Conservation (phyloP, 352 stramenopile genomes). For the Stephanocyclus meneghinianus region DNA sequence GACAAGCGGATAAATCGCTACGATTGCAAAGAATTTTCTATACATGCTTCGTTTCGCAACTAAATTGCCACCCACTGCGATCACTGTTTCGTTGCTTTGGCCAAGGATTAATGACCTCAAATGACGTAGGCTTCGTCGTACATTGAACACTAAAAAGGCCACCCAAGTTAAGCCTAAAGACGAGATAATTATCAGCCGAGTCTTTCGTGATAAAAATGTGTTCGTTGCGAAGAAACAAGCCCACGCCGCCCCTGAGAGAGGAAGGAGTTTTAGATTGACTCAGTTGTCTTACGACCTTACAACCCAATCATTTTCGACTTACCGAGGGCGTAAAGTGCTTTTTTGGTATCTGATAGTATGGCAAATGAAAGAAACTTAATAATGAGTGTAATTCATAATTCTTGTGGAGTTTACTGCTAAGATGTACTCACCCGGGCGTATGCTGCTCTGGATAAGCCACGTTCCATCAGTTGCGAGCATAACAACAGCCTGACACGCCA, state of each 20-base stretch:
- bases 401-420: neutral
- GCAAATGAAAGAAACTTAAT: neutral
- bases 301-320: neutral
- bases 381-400: neutral
- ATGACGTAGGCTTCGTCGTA: slow-evolving; percentile 30
- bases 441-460: slow-evolving; percentile 45
- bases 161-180: slow-evolving; percentile 28
- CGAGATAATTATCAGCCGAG: slow-evolving; percentile 8
- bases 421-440: slow-evolving; percentile 17
- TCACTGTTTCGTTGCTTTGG: slow-evolving; percentile 34
- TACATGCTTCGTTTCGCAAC: slow-evolving; percentile 43
- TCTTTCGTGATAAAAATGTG: slow-evolving; percentile 15
- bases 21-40: slow-evolving; percentile 34
- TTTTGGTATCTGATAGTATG: slow-evolving; percentile 17
- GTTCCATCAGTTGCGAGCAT: slow-evolving; percentile 40
- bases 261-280: neutral
- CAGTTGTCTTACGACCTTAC: neutral
- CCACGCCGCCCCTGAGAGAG: slow-evolving; percentile 15
- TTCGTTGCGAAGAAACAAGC: slow-evolving; percentile 34
- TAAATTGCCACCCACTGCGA: slow-evolving; percentile 31
- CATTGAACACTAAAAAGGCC: slow-evolving; percentile 34
- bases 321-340: slow-evolving; percentile 15
- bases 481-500: slow-evolving; percentile 39
- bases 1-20: slow-evolving; percentile 35
- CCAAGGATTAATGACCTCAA: slow-evolving; percentile 41